These are phyloP conservation scores for Alternaria viburni DNA, from an alignment of 2,329 filamentous ascomycete species.

Conservation along the genomic window DNA sequence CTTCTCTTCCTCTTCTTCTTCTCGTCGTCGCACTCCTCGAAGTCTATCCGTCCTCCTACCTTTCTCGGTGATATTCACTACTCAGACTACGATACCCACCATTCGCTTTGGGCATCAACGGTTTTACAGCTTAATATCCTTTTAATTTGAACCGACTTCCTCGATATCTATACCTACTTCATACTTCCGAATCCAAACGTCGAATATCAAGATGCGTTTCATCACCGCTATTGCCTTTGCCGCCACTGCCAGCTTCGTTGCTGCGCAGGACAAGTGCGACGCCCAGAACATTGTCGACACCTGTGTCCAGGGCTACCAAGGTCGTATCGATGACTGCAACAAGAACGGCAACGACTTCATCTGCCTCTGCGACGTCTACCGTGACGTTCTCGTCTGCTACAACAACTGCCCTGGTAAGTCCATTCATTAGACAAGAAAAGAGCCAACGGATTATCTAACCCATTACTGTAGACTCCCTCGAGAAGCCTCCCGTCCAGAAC, in stretches of 20 bases:
- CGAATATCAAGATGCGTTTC: conserved; percentile 41
- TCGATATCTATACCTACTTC: background rate
- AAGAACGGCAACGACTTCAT: conserved; percentile 55
- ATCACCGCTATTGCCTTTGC: conserved; percentile 32
- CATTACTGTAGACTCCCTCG: conserved; percentile 43
- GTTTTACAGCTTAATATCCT: background rate
- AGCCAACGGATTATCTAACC: background rate
- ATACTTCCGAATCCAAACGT: background rate
- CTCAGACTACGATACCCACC: background rate
- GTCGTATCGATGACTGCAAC: conserved; percentile 53
- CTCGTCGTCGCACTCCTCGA: background rate
- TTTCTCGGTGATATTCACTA: background rate
- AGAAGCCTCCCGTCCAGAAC: conserved; percentile 40
- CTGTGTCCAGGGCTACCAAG: conserved; percentile 53
- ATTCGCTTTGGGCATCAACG: background rate
- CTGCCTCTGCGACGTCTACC: conserved; percentile 65
- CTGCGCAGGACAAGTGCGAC: conserved; percentile 47
- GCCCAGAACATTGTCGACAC: conserved; percentile 58
- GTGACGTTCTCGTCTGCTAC: conserved; percentile 64
- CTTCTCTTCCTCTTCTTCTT: background rate
- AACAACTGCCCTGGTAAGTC: conserved; percentile 63
- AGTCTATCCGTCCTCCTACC: background rate
- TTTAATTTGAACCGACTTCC: background rate
- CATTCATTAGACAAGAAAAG: background rate
- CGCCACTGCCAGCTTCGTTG: conserved; percentile 46